Base-by-base conservation (phyloP, 345 rosid species). In the Lagerstroemia speciosa region DNA sequence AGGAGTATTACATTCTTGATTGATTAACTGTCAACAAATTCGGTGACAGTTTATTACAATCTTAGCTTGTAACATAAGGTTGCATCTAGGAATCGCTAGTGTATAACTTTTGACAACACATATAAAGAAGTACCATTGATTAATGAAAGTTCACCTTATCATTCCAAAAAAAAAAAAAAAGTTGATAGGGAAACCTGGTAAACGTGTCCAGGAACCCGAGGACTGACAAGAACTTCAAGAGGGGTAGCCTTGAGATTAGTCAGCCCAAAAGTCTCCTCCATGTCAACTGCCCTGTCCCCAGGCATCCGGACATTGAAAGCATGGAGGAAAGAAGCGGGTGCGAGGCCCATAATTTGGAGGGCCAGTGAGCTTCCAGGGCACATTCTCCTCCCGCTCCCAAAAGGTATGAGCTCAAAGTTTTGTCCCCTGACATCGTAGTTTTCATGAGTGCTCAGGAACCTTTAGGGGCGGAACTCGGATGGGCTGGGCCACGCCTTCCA, bases 331-430 rank as follows among this genome's bases (percentile, higher is more conserved):
- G 78, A 74, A 57, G 84, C 87, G 60, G 81, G 67, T 11, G 76
- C 73, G 32, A 83, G 43, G 67, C 74, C 76, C 29, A 75, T 68
- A 27, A 78, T 68, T 68, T 72, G 85, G 46, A 85, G 61, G 0
- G 85, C 85, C 52, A 85, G 68, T 0, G 85, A 74, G 22, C 74
- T 66, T 5, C 79, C 89, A 4, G 83, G 89, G 37, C 84, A 80
- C n/a, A 77, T 71, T 68, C 86, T 81, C 68, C 85, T 74, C 17
- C 89, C 86, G 1, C 81, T 69, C 7, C 89, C 85, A 72, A 82
- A 80, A 5, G 83, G 89, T 20, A 85, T 63, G 61, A 81, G 64
- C 75, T 79, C 83, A 63, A 77, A 81, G 24, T 78, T 76, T 37
- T 81, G 78, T 26, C 89, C 85, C 68, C 78, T 69, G 8, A 75